Evolutionary conservation across 1,284 basidiomycete genomes (phyloP).

Genomic region (Leucoagaricus sp.): DNA sequence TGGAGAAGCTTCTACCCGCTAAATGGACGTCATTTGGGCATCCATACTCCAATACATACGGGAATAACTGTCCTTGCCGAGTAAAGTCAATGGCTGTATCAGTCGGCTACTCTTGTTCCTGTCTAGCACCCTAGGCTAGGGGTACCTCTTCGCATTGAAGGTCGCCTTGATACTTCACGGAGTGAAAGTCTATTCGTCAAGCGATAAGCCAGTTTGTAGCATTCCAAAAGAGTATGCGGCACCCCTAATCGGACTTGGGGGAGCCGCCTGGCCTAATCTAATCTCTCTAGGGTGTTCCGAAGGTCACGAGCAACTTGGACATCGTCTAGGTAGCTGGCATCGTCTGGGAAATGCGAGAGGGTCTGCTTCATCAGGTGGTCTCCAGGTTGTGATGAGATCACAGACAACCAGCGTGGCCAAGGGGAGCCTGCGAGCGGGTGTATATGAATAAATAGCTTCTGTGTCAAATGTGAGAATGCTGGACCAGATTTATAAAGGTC

Average conservation of each 20-base stretch:
- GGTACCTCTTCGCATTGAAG: no score
- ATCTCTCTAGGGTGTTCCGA: neutral
- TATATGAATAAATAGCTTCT: neutral
- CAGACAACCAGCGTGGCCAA: neutral
- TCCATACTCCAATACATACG: neutral
- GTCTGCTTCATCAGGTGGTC: constrained; percentile 3
- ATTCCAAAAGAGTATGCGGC: neutral
- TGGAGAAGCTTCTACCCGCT: neutral
- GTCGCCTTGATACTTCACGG: no score
- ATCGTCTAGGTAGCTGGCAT: neutral
- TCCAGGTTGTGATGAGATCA: neutral
- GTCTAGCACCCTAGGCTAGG: no score
- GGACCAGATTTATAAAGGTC: no score
- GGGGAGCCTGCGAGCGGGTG: neutral
- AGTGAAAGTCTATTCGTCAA: no score
- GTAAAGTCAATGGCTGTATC: no score
- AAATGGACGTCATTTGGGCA: neutral
- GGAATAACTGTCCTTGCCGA: neutral
- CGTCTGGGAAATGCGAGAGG: neutral
- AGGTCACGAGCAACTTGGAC: neutral
- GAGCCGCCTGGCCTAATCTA: neutral
- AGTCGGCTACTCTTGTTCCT: no score
- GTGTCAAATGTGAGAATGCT: constrained; percentile 7
- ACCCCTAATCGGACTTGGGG: neutral
- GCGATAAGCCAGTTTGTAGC: no score